Conservation (phyloP, 805 yeast species). For the Candida coquimbonensis region DNA sequence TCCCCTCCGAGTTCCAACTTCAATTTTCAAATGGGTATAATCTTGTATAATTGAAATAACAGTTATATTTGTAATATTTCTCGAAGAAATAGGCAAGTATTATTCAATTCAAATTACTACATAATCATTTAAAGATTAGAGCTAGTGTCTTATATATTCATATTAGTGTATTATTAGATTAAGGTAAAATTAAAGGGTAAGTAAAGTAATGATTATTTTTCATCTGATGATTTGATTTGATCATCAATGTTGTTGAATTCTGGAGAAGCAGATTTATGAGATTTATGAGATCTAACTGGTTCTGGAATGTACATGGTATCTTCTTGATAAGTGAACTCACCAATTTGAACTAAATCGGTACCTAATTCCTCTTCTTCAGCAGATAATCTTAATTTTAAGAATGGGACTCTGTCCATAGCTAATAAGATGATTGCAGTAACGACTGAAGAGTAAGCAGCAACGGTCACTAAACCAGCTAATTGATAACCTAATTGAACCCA, state of each 20-base stretch:
- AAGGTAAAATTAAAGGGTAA: too few species aligned
- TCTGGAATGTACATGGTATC: constrained; percentile 64
- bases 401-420: constrained; percentile 67
- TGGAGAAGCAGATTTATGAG: constrained; percentile 21
- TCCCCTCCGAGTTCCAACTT: too few species aligned
- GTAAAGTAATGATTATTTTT: too few species aligned
- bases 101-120: too few species aligned
- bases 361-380: constrained; percentile 86
- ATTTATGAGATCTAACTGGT: constrained; percentile 58
- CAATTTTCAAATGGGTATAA: too few species aligned
- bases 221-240: constrained; percentile 10
- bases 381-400: constrained; percentile 70
- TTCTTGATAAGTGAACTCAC: constrained; percentile 71
- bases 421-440: constrained; percentile 64
- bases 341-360: constrained; percentile 82
- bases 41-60: too few species aligned
- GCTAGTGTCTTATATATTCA: too few species aligned
- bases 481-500: constrained; percentile 82
- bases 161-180: too few species aligned
- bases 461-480: constrained; percentile 67
- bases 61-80: too few species aligned
- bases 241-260: constrained; percentile 27
- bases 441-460: constrained; percentile 66
- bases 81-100: too few species aligned
- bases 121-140: too few species aligned